Evolutionary conservation across 2,329 filamentous ascomycete species (phyloP).

Genomic region (Teratosphaeria epicoccoides): DNA sequence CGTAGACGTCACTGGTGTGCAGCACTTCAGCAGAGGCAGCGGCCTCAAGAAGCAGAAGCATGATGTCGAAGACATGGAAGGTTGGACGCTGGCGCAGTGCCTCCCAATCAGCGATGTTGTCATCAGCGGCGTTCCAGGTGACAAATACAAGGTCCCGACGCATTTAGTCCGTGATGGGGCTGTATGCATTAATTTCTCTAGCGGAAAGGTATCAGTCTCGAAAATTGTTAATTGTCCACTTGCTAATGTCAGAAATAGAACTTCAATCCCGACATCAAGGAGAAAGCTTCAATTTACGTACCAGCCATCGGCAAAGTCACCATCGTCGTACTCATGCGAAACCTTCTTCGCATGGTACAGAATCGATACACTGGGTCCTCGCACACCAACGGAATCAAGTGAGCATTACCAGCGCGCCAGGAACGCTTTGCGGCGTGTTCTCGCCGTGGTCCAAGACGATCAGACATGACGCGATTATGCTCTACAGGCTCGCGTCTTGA

Average conservation of each 20-base stretch:
- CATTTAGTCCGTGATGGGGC: constrained; percentile 76
- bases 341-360: constrained; percentile 53
- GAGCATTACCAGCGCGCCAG: too few relatives aligned
- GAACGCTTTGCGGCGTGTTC: too few relatives aligned
- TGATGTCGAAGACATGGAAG: constrained; percentile 73
- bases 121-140: constrained; percentile 81
- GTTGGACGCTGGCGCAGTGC: constrained; percentile 68
- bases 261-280: constrained; percentile 80
- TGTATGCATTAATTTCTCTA: constrained; percentile 98
- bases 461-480: neutral
- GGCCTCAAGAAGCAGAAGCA: constrained; percentile 79
- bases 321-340: constrained; percentile 80
- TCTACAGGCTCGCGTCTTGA: too few relatives aligned
- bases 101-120: constrained; percentile 86
- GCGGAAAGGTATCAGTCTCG: constrained; percentile 52
- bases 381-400: neutral
- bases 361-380: constrained; percentile 1
- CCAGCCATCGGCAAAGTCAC: constrained; percentile 97
- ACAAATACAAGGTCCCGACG: constrained; percentile 81
- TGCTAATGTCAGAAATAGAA: constrained; percentile 43
- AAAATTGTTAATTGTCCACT: neutral
- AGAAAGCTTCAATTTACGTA: constrained; percentile 93
- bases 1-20: constrained; percentile 82
- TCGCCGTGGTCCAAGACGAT: neutral
- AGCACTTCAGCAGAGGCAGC: constrained; percentile 81